Evolutionary conservation across 495 filamentous ascomycete genomes (phyloP).

Genomic region (Tuber brumale): DNA sequence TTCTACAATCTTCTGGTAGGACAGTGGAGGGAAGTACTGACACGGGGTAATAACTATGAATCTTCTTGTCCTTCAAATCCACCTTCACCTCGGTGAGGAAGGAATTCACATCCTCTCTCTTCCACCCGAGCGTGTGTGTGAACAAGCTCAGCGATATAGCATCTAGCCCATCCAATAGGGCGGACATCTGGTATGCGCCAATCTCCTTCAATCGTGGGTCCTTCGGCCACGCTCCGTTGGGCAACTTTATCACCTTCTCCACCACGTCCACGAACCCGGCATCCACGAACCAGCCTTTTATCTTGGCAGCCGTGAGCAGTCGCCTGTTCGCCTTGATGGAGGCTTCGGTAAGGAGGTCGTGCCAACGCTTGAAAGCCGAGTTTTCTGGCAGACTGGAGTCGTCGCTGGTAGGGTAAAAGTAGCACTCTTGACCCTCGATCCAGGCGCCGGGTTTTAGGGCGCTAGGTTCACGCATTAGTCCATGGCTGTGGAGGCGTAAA

Average conservation of each 20-base stretch:
- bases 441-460: constrained; percentile 52
- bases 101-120: constrained; percentile 15
- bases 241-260: constrained; percentile 46
- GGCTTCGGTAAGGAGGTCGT: constrained; percentile 12
- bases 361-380: constrained; percentile 30
- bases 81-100: constrained; percentile 21
- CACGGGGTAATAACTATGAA: constrained; percentile 19
- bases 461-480: constrained; percentile 16
- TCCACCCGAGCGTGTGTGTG: constrained; percentile 45
- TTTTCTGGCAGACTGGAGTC: constrained; percentile 37
- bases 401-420: constrained; percentile 50
- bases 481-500: background rate
- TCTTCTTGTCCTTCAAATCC: constrained; percentile 11
- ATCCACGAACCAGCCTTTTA: constrained; percentile 25
- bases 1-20: background rate
- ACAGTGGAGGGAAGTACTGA: background rate
- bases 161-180: constrained; percentile 46
- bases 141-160: constrained; percentile 48
- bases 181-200: constrained; percentile 45
- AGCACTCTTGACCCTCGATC: constrained; percentile 53
- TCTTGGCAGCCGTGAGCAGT: constrained; percentile 15
- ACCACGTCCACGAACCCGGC: constrained; percentile 42
- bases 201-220: constrained; percentile 47
- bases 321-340: constrained; percentile 13
- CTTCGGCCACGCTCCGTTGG: constrained; percentile 48